Evolutionary conservation across 1,284 basidiomycete species (phyloP).

Genomic region (Golubevia sp.): DNA sequence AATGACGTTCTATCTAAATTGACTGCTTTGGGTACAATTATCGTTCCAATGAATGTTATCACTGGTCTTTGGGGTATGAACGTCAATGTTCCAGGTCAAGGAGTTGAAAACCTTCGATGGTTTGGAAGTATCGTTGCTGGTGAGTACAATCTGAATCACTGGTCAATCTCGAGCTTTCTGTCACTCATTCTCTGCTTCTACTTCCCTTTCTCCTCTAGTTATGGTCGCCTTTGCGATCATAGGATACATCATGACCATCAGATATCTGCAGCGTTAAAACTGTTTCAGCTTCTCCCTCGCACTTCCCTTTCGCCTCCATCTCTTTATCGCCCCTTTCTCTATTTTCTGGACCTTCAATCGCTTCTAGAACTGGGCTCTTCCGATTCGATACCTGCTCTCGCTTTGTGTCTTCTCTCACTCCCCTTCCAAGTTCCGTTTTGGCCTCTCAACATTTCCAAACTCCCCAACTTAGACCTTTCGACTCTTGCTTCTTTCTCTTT

Average conservation of each 20-base stretch:
- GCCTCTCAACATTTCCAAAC: too few species aligned
- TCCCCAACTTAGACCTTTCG: too few species aligned
- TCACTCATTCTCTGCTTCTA: neutral
- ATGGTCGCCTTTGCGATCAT: conserved; percentile 53
- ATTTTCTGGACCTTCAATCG: too few species aligned
- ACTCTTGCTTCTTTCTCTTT: too few species aligned
- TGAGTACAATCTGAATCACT: neutral
- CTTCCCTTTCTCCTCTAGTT: conserved; percentile 2
- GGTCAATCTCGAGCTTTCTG: neutral
- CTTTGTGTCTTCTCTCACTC: too few species aligned
- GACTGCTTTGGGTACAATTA: conserved; percentile 94
- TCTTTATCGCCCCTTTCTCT: too few species aligned
- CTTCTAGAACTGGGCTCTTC: too few species aligned
- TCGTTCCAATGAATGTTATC: conserved; percentile 70
- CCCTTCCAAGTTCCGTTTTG: too few species aligned
- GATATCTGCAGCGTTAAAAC: conserved; percentile 41
- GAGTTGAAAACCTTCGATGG: conserved; percentile 45
- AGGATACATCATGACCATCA: conserved; percentile 54
- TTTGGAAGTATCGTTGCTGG: conserved; percentile 47
- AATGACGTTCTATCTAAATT: conserved; percentile 99
- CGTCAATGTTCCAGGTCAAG: conserved; percentile 56
- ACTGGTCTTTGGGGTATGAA: conserved; percentile 62
- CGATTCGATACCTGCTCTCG: too few species aligned
- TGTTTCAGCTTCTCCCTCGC: neutral
- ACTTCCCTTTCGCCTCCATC: too few species aligned